phyloP scores from a whole-genome alignment of 139 green algal genomes.

The Haematococcus sp. region DNA sequence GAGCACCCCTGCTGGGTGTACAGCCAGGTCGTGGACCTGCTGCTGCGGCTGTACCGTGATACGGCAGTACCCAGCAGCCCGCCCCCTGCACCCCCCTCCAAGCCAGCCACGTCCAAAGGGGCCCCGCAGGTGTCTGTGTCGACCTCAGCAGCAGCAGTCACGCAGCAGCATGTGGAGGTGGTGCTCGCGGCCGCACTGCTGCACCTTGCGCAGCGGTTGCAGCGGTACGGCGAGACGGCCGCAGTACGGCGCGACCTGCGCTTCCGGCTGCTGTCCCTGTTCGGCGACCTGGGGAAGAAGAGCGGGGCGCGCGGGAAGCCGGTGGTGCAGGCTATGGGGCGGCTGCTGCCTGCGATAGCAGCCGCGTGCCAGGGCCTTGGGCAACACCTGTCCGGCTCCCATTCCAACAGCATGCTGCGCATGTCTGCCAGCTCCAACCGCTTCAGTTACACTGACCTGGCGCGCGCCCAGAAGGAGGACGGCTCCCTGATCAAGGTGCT shows the following conservation, averaged over 20 bases:
- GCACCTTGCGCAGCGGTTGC: constrained; percentile 8
- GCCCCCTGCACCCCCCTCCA: no score
- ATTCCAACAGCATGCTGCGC: no score
- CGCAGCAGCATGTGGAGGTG: neutral
- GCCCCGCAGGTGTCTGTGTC: no score
- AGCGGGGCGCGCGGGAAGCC: constrained; percentile 18
- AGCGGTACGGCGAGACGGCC: neutral
- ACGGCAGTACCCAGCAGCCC: no score
- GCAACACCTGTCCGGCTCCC: neutral
- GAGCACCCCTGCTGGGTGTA: constrained; percentile 16
- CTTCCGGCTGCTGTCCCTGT: constrained; percentile 64
- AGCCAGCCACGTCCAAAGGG: no score
- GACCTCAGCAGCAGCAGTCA: neutral
- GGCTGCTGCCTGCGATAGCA: constrained; percentile 59
- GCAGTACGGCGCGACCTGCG: constrained; percentile 50
- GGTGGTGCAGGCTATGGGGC: constrained; percentile 45
- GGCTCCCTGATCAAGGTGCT: constrained; percentile 42
- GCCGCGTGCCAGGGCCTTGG: constrained; percentile 29
- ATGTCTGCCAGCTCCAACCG: neutral
- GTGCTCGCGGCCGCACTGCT: constrained; percentile 16
- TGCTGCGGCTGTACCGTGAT: constrained; percentile 33
- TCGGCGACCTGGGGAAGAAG: constrained; percentile 46
- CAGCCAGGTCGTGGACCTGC: constrained; percentile 28
- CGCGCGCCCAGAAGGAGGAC: constrained; percentile 37
- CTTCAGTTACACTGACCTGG: constrained; percentile 15